phyloP scores from a whole-genome alignment of 2,329 filamentous ascomycete species.

The Paracamarosporium sp. region DNA sequence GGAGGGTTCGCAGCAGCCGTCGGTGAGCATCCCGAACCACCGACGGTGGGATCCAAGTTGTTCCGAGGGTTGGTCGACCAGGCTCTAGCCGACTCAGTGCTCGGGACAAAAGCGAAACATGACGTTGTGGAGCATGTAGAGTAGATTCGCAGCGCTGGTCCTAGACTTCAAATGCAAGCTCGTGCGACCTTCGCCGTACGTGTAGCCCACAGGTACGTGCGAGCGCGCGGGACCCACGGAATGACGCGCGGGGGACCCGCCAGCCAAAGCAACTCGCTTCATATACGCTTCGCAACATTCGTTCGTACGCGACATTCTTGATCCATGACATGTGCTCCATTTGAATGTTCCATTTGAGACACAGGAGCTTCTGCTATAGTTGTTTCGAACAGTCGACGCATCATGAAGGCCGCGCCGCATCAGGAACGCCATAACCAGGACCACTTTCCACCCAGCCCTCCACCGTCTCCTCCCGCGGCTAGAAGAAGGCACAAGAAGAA shows the following conservation, averaged over 20 bases:
- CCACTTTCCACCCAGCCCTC: constrained; percentile 18
- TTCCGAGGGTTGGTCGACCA: neutral
- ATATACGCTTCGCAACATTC: neutral
- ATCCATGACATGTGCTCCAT: too few relatives aligned
- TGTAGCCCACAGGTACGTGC: neutral
- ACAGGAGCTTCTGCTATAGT: neutral
- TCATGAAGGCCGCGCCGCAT: neutral
- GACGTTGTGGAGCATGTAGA: neutral
- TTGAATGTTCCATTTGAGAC: neutral
- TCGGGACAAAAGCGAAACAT: neutral
- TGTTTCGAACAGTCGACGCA: neutral
- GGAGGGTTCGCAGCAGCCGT: neutral
- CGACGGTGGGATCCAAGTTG: neutral
- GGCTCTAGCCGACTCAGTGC: neutral
- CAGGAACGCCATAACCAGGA: neutral
- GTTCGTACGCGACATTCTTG: neutral
- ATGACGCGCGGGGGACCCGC: constrained; percentile 4
- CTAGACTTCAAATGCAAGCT: neutral
- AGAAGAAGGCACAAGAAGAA: constrained; percentile 16
- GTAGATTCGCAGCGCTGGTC: neutral
- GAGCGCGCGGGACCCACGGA: constrained; percentile 1
- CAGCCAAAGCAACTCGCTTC: neutral
- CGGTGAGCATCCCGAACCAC: neutral
- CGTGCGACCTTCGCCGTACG: neutral
- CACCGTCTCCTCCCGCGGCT: constrained; percentile 17